Conservation (phyloP, 2,329 filamentous ascomycete genomes). For the Botrytis squamosa region DNA sequence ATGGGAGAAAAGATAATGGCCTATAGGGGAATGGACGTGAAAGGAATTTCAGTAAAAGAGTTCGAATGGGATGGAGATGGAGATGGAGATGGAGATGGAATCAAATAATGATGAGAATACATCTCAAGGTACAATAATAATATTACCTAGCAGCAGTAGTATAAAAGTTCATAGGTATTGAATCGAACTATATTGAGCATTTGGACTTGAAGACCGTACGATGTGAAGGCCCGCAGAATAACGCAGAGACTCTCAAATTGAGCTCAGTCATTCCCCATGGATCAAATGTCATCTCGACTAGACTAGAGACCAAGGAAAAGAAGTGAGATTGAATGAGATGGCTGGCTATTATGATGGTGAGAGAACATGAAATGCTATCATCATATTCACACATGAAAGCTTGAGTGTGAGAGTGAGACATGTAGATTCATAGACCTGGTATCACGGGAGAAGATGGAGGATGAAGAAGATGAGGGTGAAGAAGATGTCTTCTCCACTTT, state of each 20-base stretch:
- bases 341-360: background rate
- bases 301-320: background rate
- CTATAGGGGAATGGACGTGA: background rate
- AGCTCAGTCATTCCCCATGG: background rate
- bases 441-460: background rate
- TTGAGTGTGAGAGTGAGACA: background rate
- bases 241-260: background rate
- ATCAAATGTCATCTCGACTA: background rate
- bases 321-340: background rate
- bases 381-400: background rate
- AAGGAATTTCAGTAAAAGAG: background rate
- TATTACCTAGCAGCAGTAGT: background rate
- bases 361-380: background rate
- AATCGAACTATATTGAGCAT: background rate
- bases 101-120: no score
- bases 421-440: background rate
- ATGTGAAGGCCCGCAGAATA: background rate
- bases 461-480: no score
- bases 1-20: background rate
- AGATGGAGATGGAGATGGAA: background rate
- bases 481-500: background rate
- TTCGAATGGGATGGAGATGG: background rate
- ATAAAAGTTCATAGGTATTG: background rate
- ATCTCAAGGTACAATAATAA: background rate
- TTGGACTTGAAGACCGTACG: accelerated